Evolutionary conservation across 371 early-diverging fungal genomes (phyloP).

Genomic region (Haplosporangium sp.): DNA sequence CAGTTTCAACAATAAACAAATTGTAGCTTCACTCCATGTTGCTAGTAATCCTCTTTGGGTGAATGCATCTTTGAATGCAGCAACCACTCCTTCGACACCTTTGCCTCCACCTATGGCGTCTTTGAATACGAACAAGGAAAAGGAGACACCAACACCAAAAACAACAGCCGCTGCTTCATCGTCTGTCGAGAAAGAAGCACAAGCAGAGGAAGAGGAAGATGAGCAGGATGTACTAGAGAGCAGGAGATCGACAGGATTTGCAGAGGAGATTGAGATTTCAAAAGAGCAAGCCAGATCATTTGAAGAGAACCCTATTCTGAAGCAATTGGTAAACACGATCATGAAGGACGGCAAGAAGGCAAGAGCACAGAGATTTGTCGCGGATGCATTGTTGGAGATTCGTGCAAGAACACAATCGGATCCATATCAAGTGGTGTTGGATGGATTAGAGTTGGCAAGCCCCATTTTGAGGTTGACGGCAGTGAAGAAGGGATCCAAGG

Average conservation of each 20-base stretch:
- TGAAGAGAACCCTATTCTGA: conserved; percentile 74
- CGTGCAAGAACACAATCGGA: conserved; percentile 71
- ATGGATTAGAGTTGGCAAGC: conserved; percentile 80
- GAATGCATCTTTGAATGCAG: conserved; percentile 20
- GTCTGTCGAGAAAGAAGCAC: conserved; percentile 5
- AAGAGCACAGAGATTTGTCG: conserved; percentile 77
- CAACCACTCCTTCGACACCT: conserved; percentile 39
- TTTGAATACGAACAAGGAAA: background rate
- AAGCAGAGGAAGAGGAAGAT: background rate
- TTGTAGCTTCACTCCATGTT: conserved; percentile 28
- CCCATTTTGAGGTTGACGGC: conserved; percentile 84
- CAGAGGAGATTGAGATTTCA: conserved; percentile 25
- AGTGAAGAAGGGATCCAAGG: conserved; percentile 83
- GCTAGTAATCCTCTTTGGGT: conserved; percentile 24
- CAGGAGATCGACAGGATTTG: conserved; percentile 10
- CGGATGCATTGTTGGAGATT: conserved; percentile 78
- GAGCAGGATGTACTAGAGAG: too few relatives aligned
- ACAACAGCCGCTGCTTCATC: conserved; percentile 6
- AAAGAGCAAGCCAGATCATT: conserved; percentile 41
- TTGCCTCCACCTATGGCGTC: conserved; percentile 39
- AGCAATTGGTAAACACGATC: conserved; percentile 85
- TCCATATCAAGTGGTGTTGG: conserved; percentile 73
- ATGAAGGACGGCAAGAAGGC: conserved; percentile 91
- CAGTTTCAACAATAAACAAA: background rate
- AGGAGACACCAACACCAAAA: background rate